These are phyloP conservation scores for Panellus pusillus DNA, from an alignment of 768 basidiomycete species.

Conservation along the genomic window DNA sequence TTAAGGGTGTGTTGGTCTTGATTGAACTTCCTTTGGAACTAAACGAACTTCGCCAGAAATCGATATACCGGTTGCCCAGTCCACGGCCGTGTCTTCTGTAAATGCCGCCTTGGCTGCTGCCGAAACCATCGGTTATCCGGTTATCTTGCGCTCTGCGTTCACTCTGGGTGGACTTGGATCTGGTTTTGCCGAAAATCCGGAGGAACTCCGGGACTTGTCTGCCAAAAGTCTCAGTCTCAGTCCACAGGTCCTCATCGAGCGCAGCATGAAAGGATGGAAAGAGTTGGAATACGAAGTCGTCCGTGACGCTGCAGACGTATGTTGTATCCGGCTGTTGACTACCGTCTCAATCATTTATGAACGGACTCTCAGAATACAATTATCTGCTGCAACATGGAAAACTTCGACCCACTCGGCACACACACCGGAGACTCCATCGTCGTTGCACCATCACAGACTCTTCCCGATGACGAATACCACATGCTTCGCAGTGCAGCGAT, in stretches of 20 bases:
- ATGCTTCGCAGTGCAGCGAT: constrained; percentile 98
- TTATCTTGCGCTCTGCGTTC: constrained; percentile 95
- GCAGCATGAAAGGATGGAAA: constrained; percentile 99
- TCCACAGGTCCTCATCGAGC: constrained; percentile 96
- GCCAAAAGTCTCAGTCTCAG: constrained; percentile 88
- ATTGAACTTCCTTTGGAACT: constrained; percentile 1
- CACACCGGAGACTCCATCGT: constrained; percentile 99
- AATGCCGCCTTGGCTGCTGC: constrained; percentile 92
- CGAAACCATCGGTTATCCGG: constrained; percentile 90
- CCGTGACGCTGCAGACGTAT: constrained; percentile 92
- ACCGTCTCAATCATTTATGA: constrained; percentile 12
- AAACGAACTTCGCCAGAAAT: constrained; percentile 63
- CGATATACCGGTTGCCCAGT: constrained; percentile 92
- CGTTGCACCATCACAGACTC: constrained; percentile 95
- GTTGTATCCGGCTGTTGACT: constrained; percentile 32
- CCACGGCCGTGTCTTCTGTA: constrained; percentile 95
- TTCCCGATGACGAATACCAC: constrained; percentile 98
- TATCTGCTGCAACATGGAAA: constrained; percentile 99
- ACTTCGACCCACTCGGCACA: constrained; percentile 98
- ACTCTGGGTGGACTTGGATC: constrained; percentile 98
- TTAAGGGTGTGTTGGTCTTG: constrained; percentile 69
- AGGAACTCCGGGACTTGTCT: constrained; percentile 91
- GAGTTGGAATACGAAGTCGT: constrained; percentile 99
- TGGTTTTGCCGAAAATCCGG: constrained; percentile 92
- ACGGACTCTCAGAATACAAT: constrained; percentile 78